Evolutionary conservation across 768 basidiomycete species (phyloP).

Genomic region (Podaxis pistillaris): DNA sequence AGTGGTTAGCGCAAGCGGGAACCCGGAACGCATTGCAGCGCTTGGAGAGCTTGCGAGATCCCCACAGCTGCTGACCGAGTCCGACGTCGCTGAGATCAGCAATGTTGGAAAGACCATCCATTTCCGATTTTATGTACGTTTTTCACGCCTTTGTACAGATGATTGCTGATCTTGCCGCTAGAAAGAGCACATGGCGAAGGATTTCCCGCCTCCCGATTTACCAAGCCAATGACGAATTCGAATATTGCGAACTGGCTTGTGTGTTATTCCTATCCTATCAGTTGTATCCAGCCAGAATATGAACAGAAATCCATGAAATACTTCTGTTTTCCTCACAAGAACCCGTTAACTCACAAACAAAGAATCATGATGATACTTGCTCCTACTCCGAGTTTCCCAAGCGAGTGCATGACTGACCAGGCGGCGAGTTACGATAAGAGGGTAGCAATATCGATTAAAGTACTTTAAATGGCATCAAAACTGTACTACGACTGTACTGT

Average conservation of each 20-base stretch:
- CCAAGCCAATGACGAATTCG: constrained; percentile 16
- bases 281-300: background rate
- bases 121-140: constrained; percentile 33
- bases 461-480: too few relatives aligned
- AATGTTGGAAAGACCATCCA: constrained; percentile 33
- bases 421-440: too few relatives aligned
- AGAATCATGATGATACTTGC: too few relatives aligned
- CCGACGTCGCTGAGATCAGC: constrained; percentile 34
- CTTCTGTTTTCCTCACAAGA: too few relatives aligned
- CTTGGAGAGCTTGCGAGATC: constrained; percentile 28
- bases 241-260: too few relatives aligned
- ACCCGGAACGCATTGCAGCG: constrained; percentile 27
- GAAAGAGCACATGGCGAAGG: constrained; percentile 35
- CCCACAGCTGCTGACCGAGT: constrained; percentile 27
- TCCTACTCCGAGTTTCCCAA: too few relatives aligned
- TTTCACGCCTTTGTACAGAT: background rate
- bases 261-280: too few relatives aligned
- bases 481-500: background rate
- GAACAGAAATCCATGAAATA: too few relatives aligned
- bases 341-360: too few relatives aligned
- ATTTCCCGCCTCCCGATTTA: constrained; percentile 32
- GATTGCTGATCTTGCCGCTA: constrained; percentile 10
- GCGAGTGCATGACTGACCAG: too few relatives aligned
- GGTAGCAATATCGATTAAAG: too few relatives aligned
- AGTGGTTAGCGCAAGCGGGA: constrained; percentile 32